These are phyloP conservation scores for Cytospora mali DNA, from an alignment of 2,329 filamentous ascomycete species.

Conservation along the genomic window DNA sequence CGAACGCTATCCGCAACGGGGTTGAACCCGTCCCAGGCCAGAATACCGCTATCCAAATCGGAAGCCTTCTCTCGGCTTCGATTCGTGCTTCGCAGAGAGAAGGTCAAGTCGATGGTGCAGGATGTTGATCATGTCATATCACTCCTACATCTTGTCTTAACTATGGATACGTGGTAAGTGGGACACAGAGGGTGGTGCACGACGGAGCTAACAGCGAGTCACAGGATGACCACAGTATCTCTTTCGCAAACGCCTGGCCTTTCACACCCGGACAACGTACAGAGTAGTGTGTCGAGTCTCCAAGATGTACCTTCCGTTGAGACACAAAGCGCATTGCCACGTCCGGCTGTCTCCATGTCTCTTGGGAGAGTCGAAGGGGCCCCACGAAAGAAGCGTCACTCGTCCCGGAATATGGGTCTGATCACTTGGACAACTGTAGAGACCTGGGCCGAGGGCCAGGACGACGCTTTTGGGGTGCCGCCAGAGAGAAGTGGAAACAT, in stretches of 20 bases:
- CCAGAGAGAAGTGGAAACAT: background rate
- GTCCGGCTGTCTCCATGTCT: background rate
- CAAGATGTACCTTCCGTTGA: fast-evolving
- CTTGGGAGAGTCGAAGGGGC: background rate
- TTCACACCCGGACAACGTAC: background rate
- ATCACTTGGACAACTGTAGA: conserved; percentile 1
- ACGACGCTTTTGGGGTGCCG: background rate
- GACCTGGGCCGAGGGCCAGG: background rate
- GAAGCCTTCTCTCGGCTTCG: background rate
- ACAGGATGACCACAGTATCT: background rate
- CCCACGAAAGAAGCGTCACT: background rate
- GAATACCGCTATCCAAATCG: background rate
- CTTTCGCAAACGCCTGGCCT: background rate
- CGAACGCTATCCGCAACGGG: background rate
- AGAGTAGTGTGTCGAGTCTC: fast-evolving
- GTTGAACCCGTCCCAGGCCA: background rate
- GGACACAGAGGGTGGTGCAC: fast-evolving
- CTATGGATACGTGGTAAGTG: background rate
- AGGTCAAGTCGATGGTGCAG: background rate
- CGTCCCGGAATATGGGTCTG: background rate
- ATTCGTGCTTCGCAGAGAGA: background rate
- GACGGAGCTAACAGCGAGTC: background rate
- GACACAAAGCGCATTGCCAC: background rate
- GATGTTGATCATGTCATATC: background rate
- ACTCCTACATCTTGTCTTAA: background rate